Base-by-base conservation (phyloP, 2,329 filamentous ascomycete species). In the Stagonosporopsis chrysanthemi region DNA sequence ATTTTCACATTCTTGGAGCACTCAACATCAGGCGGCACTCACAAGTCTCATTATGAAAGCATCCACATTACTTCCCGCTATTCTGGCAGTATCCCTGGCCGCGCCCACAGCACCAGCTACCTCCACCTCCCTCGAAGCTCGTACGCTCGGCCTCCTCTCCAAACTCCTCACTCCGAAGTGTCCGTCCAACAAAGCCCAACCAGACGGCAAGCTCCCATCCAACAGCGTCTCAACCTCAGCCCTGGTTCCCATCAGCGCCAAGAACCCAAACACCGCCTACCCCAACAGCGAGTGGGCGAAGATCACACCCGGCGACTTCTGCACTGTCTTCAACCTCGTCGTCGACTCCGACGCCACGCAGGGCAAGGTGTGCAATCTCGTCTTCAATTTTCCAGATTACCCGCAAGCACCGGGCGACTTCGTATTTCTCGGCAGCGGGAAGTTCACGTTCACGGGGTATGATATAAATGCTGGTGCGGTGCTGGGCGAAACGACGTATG, bases 51-150 rank as follows among this genome's bases (percentile, higher is more conserved):
- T 23, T 38, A 72, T 71, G 69, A 71, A 67, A 51, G 56, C 52
- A 67, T 61, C 75, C 47, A 31, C 74, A 56, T 60, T 76, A 58
- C 59, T 77, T 49, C 56, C 69, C 22, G 50, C 68, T 62, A 67
- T 79, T 58, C 60, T 79, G 49, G 70, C 78, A 50, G 63, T 74
- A 45, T 65, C 78, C 61, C 64, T 77, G 29, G 64, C 75, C 42
- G 64, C 72, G 42, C 69, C 79, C 62, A 65, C 52, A n/a, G 55
- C 58, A 29, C 45, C 54, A 38, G 38, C 74, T 68, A 24, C 9
- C 24, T 12, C 26, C 19, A 17, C 24, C 12, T 26, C 44, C 19
- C 62, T 64, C 67, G 69, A 67, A 38, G 52, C 73, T 29, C 64
- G 65, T 33, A 58, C 70, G 51, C 38, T 58, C n/a, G 60, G 72